These are phyloP conservation scores for Naegleria lovaniensis DNA, from an alignment of 208 protist genomes.

Conservation along the genomic window DNA sequence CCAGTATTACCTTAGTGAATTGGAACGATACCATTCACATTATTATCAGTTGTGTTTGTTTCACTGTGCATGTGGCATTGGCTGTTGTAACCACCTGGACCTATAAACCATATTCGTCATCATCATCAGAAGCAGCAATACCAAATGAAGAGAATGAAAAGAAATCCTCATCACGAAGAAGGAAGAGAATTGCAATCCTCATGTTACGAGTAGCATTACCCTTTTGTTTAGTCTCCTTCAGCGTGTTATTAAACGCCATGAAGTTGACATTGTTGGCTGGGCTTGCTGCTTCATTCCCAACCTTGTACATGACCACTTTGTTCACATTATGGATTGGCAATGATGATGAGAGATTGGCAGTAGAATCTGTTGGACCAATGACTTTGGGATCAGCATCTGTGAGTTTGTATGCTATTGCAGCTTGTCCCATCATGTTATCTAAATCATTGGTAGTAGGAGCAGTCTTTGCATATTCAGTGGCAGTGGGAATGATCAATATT, in stretches of 20 bases:
- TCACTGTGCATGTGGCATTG: background rate
- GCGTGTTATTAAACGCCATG: background rate
- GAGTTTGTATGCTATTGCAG: background rate
- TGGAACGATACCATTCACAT: background rate
- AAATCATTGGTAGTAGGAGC: background rate
- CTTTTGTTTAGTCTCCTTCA: background rate
- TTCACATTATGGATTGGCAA: background rate
- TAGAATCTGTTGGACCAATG: conserved; percentile 15
- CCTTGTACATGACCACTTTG: background rate
- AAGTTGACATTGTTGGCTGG: background rate
- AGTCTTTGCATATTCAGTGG: background rate
- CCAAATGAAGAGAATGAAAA: background rate
- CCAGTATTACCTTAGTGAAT: background rate
- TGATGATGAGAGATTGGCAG: background rate
- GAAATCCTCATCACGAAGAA: background rate
- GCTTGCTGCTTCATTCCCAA: background rate
- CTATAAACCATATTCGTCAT: background rate
- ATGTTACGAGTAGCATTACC: background rate
- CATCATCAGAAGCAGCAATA: too few species aligned
- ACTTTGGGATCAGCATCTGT: background rate
- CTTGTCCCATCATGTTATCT: background rate
- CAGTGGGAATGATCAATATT: background rate
- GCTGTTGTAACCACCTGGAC: background rate
- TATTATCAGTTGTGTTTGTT: background rate
- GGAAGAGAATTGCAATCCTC: background rate